These are phyloP conservation scores for Solanum virginianum DNA, from an alignment of 257 asterid genomes.

Conservation along the genomic window DNA sequence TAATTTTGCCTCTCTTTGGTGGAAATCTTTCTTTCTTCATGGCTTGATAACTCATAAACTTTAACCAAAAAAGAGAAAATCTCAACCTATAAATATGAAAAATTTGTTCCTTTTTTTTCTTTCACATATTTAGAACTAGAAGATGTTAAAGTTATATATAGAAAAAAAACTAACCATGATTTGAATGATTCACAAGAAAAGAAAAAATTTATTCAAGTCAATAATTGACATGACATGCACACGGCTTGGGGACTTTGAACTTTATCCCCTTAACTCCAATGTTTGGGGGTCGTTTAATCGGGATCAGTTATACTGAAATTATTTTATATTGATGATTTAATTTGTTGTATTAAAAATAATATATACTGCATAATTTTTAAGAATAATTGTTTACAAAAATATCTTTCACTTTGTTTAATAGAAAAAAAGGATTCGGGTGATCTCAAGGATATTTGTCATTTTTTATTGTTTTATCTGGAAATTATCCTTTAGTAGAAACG, in stretches of 20 bases:
- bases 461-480: fast-evolving
- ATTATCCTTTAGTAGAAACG: neutral
- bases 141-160: neutral
- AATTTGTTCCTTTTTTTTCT: neutral
- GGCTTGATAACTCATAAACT: neutral
- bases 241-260: neutral
- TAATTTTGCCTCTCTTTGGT: constrained; percentile 28
- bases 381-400: too few species aligned
- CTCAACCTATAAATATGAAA: neutral
- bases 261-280: neutral
- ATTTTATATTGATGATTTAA: neutral
- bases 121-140: neutral
- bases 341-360: too few species aligned
- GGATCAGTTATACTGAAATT: neutral
- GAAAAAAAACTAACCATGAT: neutral
- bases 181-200: neutral
- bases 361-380: neutral
- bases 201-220: neutral
- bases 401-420: neutral
- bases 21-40: constrained; percentile 13
- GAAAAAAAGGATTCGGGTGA: neutral
- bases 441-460: neutral
- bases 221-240: neutral
- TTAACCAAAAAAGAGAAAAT: neutral
- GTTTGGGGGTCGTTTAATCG: neutral